A percentile compares a stretch with the other conserved stretches of the same genome.
These are phyloP conservation scores for Kazachstania sp. DNA, from an alignment of 1,139 yeast species.

Conservation along the genomic window DNA sequence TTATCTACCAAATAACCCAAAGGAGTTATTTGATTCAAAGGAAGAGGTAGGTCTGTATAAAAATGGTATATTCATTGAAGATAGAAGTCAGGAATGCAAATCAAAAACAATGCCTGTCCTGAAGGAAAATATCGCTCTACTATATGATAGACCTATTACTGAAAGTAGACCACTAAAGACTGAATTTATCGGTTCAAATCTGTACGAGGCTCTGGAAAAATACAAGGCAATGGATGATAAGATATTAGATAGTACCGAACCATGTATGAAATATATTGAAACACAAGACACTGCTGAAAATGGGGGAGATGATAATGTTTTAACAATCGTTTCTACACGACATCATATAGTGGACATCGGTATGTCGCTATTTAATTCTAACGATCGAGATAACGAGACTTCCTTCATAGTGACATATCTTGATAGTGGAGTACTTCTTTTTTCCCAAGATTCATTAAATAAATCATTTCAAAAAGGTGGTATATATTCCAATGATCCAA, in stretches of 20 bases:
- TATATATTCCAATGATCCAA: conserved; percentile 8
- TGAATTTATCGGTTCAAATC: conserved; percentile 17
- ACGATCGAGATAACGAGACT: conserved; percentile 2
- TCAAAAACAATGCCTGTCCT: not conserved
- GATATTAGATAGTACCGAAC: conserved; percentile 16
- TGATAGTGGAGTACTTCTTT: conserved; percentile 14
- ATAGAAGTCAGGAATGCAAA: not conserved
- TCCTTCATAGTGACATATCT: conserved; percentile 14
- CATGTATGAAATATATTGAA: conserved; percentile 20
- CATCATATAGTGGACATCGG: conserved; percentile 25
- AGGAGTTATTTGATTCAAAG: conserved; percentile 3
- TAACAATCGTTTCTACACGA: conserved; percentile 23
- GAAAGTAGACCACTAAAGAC: conserved; percentile 7
- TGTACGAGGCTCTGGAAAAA: conserved; percentile 15
- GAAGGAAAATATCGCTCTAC: conserved; percentile 7
- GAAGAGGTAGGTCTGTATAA: conserved; percentile 10
- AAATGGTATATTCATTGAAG: not conserved
- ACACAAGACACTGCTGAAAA: conserved; percentile 5
- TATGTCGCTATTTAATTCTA: conserved; percentile 19
- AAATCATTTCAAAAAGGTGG: conserved; percentile 4
- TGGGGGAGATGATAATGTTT: conserved; percentile 9
- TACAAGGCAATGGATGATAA: conserved; percentile 16
- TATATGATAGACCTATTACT: conserved; percentile 3
- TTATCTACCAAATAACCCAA: conserved; percentile 4
- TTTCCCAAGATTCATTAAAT: conserved; percentile 13